Evolutionary conservation across 345 rosid species (phyloP), one percentile per base, ranked within the genome.

Genomic region (Aquilaria yunnanensis): DNA sequence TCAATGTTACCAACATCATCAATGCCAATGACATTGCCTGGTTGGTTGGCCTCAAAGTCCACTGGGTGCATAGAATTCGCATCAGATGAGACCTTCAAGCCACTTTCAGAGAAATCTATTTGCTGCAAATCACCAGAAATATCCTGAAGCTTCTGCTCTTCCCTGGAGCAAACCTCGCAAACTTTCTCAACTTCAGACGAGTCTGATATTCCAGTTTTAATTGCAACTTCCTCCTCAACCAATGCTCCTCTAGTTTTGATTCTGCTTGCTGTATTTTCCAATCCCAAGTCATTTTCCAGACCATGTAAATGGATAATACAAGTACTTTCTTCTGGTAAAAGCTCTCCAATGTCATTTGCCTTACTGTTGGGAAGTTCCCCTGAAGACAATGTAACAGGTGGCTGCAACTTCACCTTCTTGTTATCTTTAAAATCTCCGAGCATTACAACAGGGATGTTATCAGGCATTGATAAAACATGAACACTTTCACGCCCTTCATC

Each of bases 351-450:
- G 66, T 75, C 76, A 61, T 62, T 46, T 59, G 59, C 69, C 70
- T 65, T 64, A 50, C 55, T 72, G 50, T 64, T 56, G 31, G 57
- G 53, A 59, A 47, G 59, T 29, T 70, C 80, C 50, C 56, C 53
- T 5, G 70, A 68, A 43, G 62, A 75, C 60, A 61, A 51, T 46
- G 64, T 45, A 16, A 56, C 66, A 66, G 61, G 51, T 32, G 67
- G 70, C 37, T 41, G 60, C 6, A 56, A 43, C 61, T 74, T 73
- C 57, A 70, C 57, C 65, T 47, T 76, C 32, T 61, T 69, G 56
- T 56, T 65, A 69, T 69, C 83, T 70, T 82, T 83, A 66, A 72
- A 78, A 53, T 66, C 91, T 76, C 64, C 74, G 64, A 87, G 71
- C 74, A 68, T 70, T 30, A 70, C 70, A 43, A 52, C 57, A 61